Evolutionary conservation across 352 stramenopile genomes (phyloP).

Genomic region (Phytophthora vignae): DNA sequence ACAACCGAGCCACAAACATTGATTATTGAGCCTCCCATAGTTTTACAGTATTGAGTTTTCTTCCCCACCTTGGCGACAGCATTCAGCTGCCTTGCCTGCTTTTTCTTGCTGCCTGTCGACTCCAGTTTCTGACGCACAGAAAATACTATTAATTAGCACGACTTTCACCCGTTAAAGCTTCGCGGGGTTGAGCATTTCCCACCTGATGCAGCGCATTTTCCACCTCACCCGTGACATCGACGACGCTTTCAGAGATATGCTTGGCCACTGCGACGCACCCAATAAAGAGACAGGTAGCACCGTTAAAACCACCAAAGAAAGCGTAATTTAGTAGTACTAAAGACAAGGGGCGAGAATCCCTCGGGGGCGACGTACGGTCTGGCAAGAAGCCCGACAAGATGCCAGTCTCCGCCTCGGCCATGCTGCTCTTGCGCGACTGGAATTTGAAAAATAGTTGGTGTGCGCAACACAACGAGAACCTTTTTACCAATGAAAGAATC

Average conservation of each 20-base stretch:
- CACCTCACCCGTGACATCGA: constrained; percentile 65
- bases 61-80: constrained; percentile 62
- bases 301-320: constrained; percentile 1
- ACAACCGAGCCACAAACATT: constrained; percentile 6
- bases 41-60: background rate
- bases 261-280: constrained; percentile 43
- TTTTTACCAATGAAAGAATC: no score
- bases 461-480: constrained; percentile 9
- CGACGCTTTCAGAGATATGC: constrained; percentile 55
- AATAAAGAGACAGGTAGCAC: background rate
- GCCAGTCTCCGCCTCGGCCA: constrained; percentile 32
- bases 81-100: constrained; percentile 69
- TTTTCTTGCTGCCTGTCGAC: constrained; percentile 65
- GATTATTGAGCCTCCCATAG: background rate
- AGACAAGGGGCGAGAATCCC: background rate
- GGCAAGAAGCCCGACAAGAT: constrained; percentile 65
- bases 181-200: background rate
- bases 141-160: background rate
- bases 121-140: constrained; percentile 41
- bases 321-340: background rate
- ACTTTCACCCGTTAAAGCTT: background rate
- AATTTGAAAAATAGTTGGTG: constrained; percentile 28
- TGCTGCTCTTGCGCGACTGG: constrained; percentile 4
- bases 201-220: constrained; percentile 79
- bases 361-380: constrained; percentile 47